These are phyloP conservation scores for Dactylonectria estremocensis DNA, from an alignment of 2,329 filamentous ascomycete species.

Conservation along the genomic window DNA sequence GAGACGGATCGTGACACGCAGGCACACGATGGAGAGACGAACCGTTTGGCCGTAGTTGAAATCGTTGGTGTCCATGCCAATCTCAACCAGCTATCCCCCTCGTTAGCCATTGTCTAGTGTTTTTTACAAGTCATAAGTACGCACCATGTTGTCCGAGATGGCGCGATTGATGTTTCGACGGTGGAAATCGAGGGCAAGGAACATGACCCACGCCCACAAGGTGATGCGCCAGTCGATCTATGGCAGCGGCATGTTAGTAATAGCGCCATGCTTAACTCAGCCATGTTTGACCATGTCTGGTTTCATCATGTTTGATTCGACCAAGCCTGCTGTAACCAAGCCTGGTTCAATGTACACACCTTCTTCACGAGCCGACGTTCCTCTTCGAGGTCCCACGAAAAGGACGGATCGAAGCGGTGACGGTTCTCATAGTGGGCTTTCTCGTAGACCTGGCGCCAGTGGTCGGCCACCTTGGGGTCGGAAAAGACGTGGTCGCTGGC, in stretches of 20 bases:
- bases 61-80: constrained; percentile 62
- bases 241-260: constrained; percentile 33
- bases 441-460: constrained; percentile 69
- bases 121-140: background rate
- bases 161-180: constrained; percentile 63
- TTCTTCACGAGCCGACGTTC: constrained; percentile 63
- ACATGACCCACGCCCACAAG: constrained; percentile 63
- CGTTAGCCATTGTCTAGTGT: constrained; percentile 15
- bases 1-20: background rate
- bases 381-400: constrained; percentile 63
- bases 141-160: constrained; percentile 57
- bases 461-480: constrained; percentile 66
- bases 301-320: too few species aligned
- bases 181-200: constrained; percentile 62
- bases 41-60: constrained; percentile 61
- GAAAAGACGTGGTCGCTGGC: constrained; percentile 61
- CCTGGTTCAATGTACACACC: constrained; percentile 44
- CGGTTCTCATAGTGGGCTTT: constrained; percentile 71
- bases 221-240: constrained; percentile 64
- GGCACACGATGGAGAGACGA: constrained; percentile 29
- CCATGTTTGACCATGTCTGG: too few species aligned
- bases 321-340: too few species aligned
- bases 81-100: constrained; percentile 50
- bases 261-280: constrained; percentile 2
- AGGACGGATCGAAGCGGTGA: constrained; percentile 69